Evolutionary conservation across 495 filamentous ascomycete genomes (phyloP).

Genomic region (Hypoxylon crocopeplum): DNA sequence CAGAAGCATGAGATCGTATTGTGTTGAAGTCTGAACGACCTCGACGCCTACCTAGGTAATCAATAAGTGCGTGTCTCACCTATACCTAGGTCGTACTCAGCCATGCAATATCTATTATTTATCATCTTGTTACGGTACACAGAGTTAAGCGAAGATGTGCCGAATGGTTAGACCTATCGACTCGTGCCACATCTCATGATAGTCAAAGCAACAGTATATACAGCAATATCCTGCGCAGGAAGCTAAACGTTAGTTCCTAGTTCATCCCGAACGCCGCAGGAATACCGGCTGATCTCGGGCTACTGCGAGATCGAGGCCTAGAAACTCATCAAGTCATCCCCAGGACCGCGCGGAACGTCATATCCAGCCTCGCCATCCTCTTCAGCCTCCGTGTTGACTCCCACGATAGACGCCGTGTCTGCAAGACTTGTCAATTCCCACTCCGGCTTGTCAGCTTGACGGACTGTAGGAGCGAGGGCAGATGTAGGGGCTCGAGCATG

Average conservation of each 20-base stretch:
- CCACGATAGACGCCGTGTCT: not conserved
- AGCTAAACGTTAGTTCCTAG: not conserved
- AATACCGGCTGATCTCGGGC: not conserved
- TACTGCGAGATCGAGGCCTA: not conserved
- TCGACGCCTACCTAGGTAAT: too few species aligned
- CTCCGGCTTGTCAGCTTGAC: constrained; percentile 13
- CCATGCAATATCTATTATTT: too few species aligned
- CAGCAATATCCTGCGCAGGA: not conserved
- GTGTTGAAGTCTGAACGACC: too few species aligned
- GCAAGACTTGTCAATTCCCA: constrained; percentile 12
- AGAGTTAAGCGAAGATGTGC: not conserved
- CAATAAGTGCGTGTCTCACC: not conserved
- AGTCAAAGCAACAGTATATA: not conserved
- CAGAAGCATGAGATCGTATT: too few species aligned
- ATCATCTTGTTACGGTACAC: not conserved
- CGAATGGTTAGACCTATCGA: not conserved
- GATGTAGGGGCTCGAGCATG: not conserved
- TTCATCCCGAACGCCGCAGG: not conserved
- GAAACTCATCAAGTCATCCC: constrained; percentile 8
- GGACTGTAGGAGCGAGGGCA: not conserved
- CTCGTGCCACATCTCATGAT: not conserved
- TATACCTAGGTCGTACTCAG: not conserved
- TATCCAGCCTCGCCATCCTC: not conserved
- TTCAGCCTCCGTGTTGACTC: not conserved
- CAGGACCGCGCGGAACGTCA: not conserved